Percentiles rank a stretch among this genome's conserved stretches.
Conservation (phyloP, 345 rosid species). For the Passiflora organensis region DNA sequence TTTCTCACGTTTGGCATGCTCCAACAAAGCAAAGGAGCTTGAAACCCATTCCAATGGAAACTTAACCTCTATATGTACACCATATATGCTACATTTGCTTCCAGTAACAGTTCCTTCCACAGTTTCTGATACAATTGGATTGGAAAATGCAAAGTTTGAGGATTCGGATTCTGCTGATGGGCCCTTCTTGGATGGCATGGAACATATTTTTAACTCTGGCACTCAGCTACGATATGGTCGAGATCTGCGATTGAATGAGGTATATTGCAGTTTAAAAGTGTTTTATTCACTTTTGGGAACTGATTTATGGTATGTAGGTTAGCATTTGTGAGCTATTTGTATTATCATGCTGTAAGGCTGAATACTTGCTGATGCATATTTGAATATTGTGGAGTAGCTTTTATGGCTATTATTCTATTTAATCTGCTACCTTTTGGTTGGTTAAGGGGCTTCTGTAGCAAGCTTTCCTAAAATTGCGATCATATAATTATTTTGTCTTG, state of each 20-base stretch:
- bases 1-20: constrained; percentile 42
- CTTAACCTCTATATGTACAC: constrained; percentile 75
- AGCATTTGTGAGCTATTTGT: not conserved
- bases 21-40: constrained; percentile 49
- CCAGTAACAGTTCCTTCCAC: constrained; percentile 85
- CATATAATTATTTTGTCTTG: constrained; percentile 9
- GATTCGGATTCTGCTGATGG: constrained; percentile 75
- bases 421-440: not conserved
- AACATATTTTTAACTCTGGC: constrained; percentile 83
- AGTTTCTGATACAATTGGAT: constrained; percentile 57
- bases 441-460: not conserved
- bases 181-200: constrained; percentile 89
- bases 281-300: constrained; percentile 1
- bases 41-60: constrained; percentile 51
- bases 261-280: constrained; percentile 17
- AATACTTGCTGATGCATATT: constrained; percentile 4
- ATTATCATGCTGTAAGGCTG: not conserved
- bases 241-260: constrained; percentile 96
- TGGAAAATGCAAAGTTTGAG: constrained; percentile 65
- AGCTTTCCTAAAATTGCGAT: not conserved
- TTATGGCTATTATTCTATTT: no score
- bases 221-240: constrained; percentile 85
- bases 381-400: no score
- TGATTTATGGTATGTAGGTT: not conserved
- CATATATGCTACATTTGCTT: constrained; percentile 92